phyloP scores from a whole-genome alignment of 176 grass and related monocot species.

The Rhynchospora breviuscula region DNA sequence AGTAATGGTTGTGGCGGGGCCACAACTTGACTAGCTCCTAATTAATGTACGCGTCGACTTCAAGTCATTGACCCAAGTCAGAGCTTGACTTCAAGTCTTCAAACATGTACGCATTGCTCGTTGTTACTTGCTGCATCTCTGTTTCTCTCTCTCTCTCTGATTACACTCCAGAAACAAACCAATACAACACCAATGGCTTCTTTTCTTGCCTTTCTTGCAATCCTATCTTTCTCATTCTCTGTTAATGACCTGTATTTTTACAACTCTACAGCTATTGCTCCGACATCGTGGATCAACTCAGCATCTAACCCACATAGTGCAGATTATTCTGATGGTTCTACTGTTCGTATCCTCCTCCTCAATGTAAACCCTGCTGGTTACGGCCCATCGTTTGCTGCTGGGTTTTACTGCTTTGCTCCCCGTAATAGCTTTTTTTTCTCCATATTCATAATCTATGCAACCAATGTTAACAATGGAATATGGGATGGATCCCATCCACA shows the following conservation, averaged over 20 bases:
- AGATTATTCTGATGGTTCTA: not conserved
- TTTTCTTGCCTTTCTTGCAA: not conserved
- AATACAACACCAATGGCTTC: not conserved
- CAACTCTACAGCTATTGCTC: not conserved
- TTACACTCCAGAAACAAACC: not conserved
- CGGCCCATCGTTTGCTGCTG: not conserved
- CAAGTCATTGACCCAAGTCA: no score
- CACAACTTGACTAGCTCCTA: no score
- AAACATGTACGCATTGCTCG: no score
- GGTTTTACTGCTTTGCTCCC: conserved; percentile 5
- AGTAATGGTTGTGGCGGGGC: no score
- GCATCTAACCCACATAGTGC: not conserved
- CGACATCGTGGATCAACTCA: not conserved
- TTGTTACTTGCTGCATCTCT: no score
- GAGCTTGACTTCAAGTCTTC: no score
- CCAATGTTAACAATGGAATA: not conserved
- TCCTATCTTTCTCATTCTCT: not conserved
- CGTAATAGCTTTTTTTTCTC: not conserved
- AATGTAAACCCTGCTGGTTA: not conserved
- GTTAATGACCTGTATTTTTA: not conserved
- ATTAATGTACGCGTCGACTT: no score
- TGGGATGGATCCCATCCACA: not conserved
- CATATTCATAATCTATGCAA: not conserved
- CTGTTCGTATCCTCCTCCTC: conserved; percentile 1
- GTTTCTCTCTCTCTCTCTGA: no score